These are phyloP conservation scores for Crepidotus variabilis DNA, from an alignment of 768 basidiomycete species.

Conservation along the genomic window DNA sequence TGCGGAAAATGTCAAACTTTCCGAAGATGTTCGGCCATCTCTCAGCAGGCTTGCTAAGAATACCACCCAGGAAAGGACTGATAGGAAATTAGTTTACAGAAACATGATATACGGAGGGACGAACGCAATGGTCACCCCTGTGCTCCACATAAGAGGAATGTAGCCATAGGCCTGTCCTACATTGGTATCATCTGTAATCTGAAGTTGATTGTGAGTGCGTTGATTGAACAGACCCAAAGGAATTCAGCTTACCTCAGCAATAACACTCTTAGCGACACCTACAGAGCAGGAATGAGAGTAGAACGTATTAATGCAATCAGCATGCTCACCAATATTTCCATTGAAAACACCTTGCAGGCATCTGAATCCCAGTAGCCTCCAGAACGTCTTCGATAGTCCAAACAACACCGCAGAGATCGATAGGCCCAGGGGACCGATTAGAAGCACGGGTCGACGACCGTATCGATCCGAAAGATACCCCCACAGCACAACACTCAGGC, in stretches of 20 bases:
- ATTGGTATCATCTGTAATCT: conserved; percentile 37
- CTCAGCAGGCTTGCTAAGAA: conserved; percentile 54
- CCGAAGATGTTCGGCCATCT: conserved; percentile 61
- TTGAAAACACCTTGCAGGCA: conserved; percentile 36
- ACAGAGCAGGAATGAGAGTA: neutral
- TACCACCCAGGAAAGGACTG: conserved; percentile 66
- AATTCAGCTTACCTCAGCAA: conserved; percentile 40
- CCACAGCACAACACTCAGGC: conserved; percentile 40
- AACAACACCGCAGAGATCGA: conserved; percentile 36
- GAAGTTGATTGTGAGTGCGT: conserved; percentile 2
- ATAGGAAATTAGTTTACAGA: neutral
- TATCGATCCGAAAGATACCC: conserved; percentile 38
- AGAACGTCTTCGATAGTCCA: conserved; percentile 37
- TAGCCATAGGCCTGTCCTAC: conserved; percentile 33
- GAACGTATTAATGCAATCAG: neutral
- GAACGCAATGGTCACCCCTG: conserved; percentile 30
- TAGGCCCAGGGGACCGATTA: conserved; percentile 40
- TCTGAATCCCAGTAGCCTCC: conserved; percentile 22
- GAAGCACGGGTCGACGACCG: conserved; percentile 39
- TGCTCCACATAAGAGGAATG: conserved; percentile 30
- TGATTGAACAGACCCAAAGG: neutral
- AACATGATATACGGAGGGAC: conserved; percentile 1
- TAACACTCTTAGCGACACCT: conserved; percentile 43
- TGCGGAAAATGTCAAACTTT: conserved; percentile 25
- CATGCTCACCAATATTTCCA: conserved; percentile 27